Percentiles rank a stretch among this genome's conserved stretches.
Evolutionary conservation across 345 rosid genomes (phyloP).

Genomic region (Erysimum cheiranthoides): DNA sequence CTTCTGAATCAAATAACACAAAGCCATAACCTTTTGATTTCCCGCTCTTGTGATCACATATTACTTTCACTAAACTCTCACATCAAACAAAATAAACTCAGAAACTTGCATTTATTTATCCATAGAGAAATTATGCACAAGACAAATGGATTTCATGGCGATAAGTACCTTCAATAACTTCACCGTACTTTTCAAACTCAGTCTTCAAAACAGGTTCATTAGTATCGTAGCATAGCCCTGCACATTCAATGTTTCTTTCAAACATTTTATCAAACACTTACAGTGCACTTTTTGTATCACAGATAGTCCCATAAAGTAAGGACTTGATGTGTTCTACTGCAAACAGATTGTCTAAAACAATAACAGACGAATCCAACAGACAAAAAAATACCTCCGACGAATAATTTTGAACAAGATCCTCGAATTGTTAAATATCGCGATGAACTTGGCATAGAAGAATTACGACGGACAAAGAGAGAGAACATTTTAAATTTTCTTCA

Average conservation of each 20-base stretch:
- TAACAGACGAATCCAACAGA: neutral
- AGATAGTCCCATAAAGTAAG: accelerated
- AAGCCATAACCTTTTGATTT: conserved; percentile 82
- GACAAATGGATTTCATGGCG: neutral
- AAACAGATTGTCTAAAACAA: neutral
- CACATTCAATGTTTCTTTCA: neutral
- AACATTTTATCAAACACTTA: conserved; percentile 36
- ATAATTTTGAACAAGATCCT: conserved; percentile 52
- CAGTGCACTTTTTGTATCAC: neutral
- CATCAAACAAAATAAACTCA: neutral
- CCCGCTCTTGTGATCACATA: conserved; percentile 69
- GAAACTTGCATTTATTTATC: neutral
- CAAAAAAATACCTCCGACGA: conserved; percentile 58
- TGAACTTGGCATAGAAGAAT: neutral
- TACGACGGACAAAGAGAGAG: conserved; percentile 10
- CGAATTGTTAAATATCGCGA: conserved; percentile 34
- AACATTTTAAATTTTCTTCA: conserved; percentile 32
- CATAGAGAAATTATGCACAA: neutral
- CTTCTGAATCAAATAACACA: conserved; percentile 62
- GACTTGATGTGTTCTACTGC: neutral
- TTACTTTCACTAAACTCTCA: conserved; percentile 55
- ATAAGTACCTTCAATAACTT: conserved; percentile 49
- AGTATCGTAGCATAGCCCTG: conserved; percentile 75
- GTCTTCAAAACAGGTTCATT: conserved; percentile 67
- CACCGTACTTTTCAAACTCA: conserved; percentile 58